These are phyloP conservation scores for Globisporangium radiosum DNA, from an alignment of 352 stramenopile species.

Conservation along the genomic window DNA sequence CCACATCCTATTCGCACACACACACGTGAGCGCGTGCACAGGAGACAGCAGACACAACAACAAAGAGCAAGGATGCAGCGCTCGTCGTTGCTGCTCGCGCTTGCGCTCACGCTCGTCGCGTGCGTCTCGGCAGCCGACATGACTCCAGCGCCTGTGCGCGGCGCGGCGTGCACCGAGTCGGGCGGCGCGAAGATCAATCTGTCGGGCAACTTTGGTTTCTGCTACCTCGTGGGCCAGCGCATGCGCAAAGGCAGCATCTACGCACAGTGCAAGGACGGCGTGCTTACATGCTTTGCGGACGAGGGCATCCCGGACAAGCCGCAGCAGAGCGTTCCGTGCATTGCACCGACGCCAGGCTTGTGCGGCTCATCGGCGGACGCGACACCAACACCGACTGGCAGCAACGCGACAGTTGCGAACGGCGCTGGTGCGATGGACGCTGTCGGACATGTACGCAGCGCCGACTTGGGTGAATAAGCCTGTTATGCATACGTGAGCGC, in stretches of 20 bases:
- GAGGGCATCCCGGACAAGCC: conserved; percentile 40
- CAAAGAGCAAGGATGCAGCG: conserved; percentile 1
- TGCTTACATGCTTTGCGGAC: conserved; percentile 29
- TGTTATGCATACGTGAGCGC: no score
- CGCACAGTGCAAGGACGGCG: conserved; percentile 29
- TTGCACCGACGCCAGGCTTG: conserved; percentile 24
- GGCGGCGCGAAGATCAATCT: conserved; percentile 26
- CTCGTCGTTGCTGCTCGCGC: background rate
- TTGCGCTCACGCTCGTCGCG: conserved; percentile 2
- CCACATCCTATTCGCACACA: no score
- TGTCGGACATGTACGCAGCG: background rate
- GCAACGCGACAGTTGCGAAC: no score
- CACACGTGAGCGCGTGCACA: background rate
- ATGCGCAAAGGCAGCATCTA: conserved; percentile 33
- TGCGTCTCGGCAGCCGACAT: background rate
- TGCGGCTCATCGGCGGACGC: conserved; percentile 16
- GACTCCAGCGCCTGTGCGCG: no score
- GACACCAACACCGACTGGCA: background rate
- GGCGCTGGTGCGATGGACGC: background rate
- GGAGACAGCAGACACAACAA: background rate
- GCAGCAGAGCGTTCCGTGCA: conserved; percentile 17
- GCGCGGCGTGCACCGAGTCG: conserved; percentile 19
- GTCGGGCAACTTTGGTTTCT: conserved; percentile 32
- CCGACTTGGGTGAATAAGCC: no score
- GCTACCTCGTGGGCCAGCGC: conserved; percentile 38